phyloP scores from a whole-genome alignment of 225 moss, liverwort and hornwort genomes.

The Neckera pumila region DNA sequence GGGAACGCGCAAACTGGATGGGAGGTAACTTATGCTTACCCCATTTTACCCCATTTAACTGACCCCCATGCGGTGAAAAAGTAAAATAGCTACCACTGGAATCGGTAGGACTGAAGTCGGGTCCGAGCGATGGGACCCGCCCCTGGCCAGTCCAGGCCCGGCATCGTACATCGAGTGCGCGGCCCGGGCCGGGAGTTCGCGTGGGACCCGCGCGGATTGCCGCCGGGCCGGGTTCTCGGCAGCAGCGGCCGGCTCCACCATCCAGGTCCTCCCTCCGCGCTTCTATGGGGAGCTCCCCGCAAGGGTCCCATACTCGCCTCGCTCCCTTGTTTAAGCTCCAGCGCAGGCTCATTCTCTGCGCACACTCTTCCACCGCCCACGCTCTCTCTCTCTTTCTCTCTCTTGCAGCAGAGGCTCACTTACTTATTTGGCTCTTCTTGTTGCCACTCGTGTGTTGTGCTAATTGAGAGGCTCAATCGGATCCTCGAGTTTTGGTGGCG shows the following conservation, averaged over 20 bases:
- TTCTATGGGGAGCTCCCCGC: background rate
- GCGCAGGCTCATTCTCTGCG: constrained; percentile 11
- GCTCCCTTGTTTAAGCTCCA: background rate
- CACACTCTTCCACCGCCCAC: background rate
- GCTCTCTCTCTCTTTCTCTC: background rate
- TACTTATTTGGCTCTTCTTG: background rate
- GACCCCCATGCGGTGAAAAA: background rate
- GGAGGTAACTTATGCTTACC: background rate
- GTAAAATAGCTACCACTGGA: too few species aligned
- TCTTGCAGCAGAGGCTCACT: background rate
- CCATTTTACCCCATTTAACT: background rate
- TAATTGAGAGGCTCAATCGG: background rate
- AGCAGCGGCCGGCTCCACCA: constrained; percentile 29
- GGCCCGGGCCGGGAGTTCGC: background rate
- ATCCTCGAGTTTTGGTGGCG: background rate
- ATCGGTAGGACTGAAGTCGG: background rate
- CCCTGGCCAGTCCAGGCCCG: background rate
- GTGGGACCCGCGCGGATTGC: constrained; percentile 2
- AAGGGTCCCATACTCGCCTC: background rate
- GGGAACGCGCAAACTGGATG: constrained; percentile 7
- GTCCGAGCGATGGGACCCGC: background rate
- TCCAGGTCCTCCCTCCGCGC: background rate
- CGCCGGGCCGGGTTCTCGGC: constrained; percentile 12
- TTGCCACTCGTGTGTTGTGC: background rate
- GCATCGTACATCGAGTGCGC: background rate